A percentile compares a stretch with the other conserved stretches of the same genome.
phyloP scores from a whole-genome alignment of 2,329 filamentous ascomycete genomes.

The Moelleriella libera region DNA sequence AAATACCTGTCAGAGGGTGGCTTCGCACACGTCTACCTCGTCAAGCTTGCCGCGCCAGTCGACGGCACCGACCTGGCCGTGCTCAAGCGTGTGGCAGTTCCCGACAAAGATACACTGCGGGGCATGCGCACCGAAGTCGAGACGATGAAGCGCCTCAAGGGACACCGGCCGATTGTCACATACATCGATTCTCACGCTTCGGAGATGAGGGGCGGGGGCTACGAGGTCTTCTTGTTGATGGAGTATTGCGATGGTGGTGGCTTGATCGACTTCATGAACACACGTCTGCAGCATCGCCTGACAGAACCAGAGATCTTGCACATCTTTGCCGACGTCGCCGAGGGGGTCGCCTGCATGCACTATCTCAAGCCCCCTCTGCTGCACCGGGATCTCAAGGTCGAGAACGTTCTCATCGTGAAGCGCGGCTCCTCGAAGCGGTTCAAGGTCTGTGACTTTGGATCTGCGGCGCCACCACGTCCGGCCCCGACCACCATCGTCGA shows the following conservation, averaged over 20 bases:
- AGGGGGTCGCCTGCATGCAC: conserved; percentile 97
- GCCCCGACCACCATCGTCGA: conserved; percentile 79
- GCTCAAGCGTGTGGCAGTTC: conserved; percentile 88
- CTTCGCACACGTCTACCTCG: conserved; percentile 96
- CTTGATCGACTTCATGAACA: conserved; percentile 99
- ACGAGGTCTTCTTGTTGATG: conserved; percentile 97
- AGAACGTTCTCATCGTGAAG: conserved; percentile 83
- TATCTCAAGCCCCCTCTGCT: conserved; percentile 89
- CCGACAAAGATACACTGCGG: conserved; percentile 85
- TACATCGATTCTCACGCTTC: conserved; percentile 98
- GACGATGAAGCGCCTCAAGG: conserved; percentile 99
- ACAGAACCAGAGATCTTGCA: conserved; percentile 95
- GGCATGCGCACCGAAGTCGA: conserved; percentile 98
- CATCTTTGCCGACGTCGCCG: conserved; percentile 91
- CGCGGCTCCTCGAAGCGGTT: conserved; percentile 57
- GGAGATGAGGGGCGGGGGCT: conserved; percentile 81
- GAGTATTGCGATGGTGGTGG: conserved; percentile 92
- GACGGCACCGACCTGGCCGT: conserved; percentile 72
- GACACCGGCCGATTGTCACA: conserved; percentile 88
- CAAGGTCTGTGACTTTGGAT: conserved; percentile 98
- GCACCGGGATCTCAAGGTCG: conserved; percentile 91
- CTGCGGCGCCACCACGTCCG: conserved; percentile 67
- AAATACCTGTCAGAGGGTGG: conserved; percentile 97
- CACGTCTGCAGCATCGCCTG: conserved; percentile 83
- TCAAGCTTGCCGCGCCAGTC: conserved; percentile 65